Evolutionary conservation across 257 asterid genomes (phyloP).

Genomic region (Solanum stenotomum): DNA sequence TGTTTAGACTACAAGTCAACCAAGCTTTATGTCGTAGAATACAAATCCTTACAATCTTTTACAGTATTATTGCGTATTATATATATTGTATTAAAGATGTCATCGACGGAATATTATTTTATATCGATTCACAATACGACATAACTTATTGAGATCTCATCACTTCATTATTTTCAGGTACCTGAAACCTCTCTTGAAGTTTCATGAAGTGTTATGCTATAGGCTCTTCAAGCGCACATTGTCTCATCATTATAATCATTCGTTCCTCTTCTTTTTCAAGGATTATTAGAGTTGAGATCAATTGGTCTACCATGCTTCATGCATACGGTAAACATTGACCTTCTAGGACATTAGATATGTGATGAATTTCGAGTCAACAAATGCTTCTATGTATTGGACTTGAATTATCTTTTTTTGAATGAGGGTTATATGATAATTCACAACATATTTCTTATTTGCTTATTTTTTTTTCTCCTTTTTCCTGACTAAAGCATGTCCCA

Average conservation of each 20-base stretch:
- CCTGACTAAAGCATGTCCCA: not conserved
- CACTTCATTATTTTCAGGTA: too few relatives aligned
- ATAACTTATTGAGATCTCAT: too few relatives aligned
- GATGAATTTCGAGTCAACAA: not conserved
- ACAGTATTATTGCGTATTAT: too few relatives aligned
- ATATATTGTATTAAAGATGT: too few relatives aligned
- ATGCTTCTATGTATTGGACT: not conserved
- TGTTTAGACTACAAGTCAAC: too few relatives aligned
- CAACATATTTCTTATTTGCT: not conserved
- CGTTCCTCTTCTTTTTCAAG: not conserved
- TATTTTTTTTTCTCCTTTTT: not conserved
- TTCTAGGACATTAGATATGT: not conserved
- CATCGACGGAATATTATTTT: too few relatives aligned
- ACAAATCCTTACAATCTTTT: too few relatives aligned
- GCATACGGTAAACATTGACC: too few relatives aligned
- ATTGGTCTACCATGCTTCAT: not conserved
- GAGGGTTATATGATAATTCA: not conserved
- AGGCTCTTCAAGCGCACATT: not conserved
- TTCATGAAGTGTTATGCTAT: not conserved
- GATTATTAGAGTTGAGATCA: not conserved
- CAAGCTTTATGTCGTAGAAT: too few relatives aligned
- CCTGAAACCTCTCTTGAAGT: not conserved
- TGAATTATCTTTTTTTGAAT: not conserved
- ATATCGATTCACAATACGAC: too few relatives aligned
- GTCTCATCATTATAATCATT: not conserved